Base-by-base conservation (phyloP, 305 asterid genomes). In the Fraxinus ornus region DNA sequence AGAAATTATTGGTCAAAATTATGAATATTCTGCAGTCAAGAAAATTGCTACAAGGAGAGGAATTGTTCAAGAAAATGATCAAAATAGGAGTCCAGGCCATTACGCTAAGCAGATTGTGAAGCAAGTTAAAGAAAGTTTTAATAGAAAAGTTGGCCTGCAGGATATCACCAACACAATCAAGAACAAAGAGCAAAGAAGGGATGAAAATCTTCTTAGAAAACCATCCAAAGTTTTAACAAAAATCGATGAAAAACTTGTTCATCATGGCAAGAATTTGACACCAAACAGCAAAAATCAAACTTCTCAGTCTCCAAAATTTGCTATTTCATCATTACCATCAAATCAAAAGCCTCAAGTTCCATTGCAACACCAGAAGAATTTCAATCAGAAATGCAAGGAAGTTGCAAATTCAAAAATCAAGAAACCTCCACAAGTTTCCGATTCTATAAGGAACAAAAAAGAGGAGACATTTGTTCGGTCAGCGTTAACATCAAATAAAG, bases 31-130 rank as follows among this genome's bases (percentile, higher is more conserved):
- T 9, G 78, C 75, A 28, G 35, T 70, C 75, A 70, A 86, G 86
- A 76, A 84, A 66, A 30, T 44, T 64, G 77, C 78, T 83, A 82
- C 70, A 62, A 78, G 84, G 86, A 84, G 79, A 44, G 79, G 30
- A 5, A 32, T 49, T 6, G 35, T 17, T 17, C 71, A 55, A 13
- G 87, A 84, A 8, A 70, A 33, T 22, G 87, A 90, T 57, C 91
- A 92, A 7, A 89, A 88, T 83, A 79, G 79, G 9, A 85, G 88
- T 49, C 88, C 94, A 2, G 81, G 91, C 66, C 83, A 85, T 10
- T 91, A 88, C 70, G 95, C 94, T 0, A 90, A 84, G 81, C 95
- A 91, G 81, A 89, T 94, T 66, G 90, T 91, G 88, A 91, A 90
- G 86, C 97, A 93, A 86, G 89, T 94, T 7, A 91, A 83, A 73